Evolutionary conservation across 768 basidiomycete species (phyloP).

Genomic region (Russula brevipes): DNA sequence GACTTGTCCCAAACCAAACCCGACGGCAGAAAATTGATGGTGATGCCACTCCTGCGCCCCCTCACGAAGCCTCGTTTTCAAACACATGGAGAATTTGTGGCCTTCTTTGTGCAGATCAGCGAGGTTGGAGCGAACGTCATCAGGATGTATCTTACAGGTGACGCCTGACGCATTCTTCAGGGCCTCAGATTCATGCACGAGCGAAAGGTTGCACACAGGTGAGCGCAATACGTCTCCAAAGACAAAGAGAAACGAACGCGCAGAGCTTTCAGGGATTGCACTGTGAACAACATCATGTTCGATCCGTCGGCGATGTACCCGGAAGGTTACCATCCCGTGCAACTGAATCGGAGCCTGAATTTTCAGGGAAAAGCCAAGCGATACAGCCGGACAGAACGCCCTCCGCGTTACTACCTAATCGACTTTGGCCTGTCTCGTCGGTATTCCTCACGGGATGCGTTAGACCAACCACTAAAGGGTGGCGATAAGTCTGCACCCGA

Average conservation of each 20-base stretch:
- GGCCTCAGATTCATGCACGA: constrained; percentile 9
- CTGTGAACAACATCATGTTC: constrained; percentile 17
- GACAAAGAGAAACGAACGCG: neutral
- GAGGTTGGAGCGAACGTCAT: constrained; percentile 9
- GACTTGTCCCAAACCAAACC: neutral
- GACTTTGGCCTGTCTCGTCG: constrained; percentile 31
- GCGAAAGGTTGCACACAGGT: constrained; percentile 16
- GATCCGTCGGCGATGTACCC: constrained; percentile 20
- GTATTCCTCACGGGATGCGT: constrained; percentile 13
- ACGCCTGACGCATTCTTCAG: constrained; percentile 4
- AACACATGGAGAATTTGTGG: constrained; percentile 24
- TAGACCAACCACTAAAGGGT: constrained; percentile 24
- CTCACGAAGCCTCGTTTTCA: constrained; percentile 23
- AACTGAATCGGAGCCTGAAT: constrained; percentile 1
- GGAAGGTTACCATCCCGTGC: constrained; percentile 2
- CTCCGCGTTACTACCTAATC: constrained; percentile 30
- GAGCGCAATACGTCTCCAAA: neutral
- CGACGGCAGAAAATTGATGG: constrained; percentile 14
- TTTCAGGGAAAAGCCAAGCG: constrained; percentile 19
- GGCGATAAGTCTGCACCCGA: constrained; percentile 30
- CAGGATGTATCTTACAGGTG: neutral
- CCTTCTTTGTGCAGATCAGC: constrained; percentile 20
- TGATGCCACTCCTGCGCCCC: constrained; percentile 23
- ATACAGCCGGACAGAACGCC: constrained; percentile 26
- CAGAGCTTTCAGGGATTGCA: constrained; percentile 7